Conservation (phyloP, 192 early-diverging fungal genomes). For the Backusella parvicylindrica region DNA sequence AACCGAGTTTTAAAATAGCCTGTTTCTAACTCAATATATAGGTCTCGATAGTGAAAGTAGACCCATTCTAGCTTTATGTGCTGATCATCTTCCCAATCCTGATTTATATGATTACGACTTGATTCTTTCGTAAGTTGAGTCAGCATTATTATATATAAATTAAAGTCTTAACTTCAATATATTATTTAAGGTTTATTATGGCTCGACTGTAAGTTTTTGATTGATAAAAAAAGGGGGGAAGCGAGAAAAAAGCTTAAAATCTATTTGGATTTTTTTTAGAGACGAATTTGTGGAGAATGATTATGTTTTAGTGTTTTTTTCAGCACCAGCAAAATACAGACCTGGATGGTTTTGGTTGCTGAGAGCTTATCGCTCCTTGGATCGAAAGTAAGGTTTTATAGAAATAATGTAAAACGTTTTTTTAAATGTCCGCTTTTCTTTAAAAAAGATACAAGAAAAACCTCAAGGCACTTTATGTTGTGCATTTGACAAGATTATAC, state of each 20-base stretch:
- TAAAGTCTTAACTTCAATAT: neutral
- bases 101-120: conserved; percentile 76
- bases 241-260: conserved; percentile 11
- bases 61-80: conserved; percentile 79
- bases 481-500: conserved; percentile 86
- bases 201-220: conserved; percentile 29
- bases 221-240: neutral
- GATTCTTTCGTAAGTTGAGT: conserved; percentile 63
- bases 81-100: conserved; percentile 88
- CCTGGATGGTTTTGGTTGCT: conserved; percentile 85
- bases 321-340: conserved; percentile 70
- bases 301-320: conserved; percentile 87
- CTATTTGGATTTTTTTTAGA: conserved; percentile 54
- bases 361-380: conserved; percentile 77
- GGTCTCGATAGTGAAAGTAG: conserved; percentile 83
- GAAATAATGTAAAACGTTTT: neutral
- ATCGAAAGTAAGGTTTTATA: conserved; percentile 59
- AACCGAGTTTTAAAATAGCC: too few relatives aligned
- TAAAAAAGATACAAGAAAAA: conserved; percentile 89
- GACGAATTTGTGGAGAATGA: conserved; percentile 87
- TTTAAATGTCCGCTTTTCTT: neutral
- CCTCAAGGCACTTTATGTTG: conserved; percentile 86
- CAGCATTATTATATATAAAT: too few relatives aligned
- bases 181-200: conserved; percentile 24
- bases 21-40: conserved; percentile 19